Conservation (phyloP, 768 basidiomycete genomes). For the Amanita exitialis region DNA sequence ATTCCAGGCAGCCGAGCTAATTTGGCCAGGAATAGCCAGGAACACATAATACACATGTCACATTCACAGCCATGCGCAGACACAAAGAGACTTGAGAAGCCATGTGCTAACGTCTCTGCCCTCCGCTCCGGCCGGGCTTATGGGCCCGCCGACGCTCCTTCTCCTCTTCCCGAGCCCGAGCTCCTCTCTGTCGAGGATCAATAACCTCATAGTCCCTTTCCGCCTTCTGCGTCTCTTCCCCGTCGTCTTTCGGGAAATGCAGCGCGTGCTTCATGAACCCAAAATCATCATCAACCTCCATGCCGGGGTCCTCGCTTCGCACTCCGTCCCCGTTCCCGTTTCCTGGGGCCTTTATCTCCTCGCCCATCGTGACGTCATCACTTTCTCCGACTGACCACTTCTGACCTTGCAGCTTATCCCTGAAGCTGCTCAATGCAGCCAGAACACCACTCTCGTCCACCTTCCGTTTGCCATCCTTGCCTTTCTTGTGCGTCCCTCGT, state of each 20-base stretch:
- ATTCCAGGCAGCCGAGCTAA: neutral
- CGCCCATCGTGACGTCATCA: neutral
- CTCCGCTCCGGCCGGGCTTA: slow-evolving; percentile 13
- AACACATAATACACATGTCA: neutral
- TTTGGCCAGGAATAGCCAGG: neutral
- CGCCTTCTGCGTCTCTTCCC: slow-evolving; percentile 66
- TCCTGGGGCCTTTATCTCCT: slow-evolving; percentile 1
- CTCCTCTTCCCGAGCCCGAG: slow-evolving; percentile 72
- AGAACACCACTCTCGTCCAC: slow-evolving; percentile 69
- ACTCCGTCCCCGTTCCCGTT: slow-evolving; percentile 11
- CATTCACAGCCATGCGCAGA: neutral
- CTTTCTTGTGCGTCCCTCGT: slow-evolving; percentile 46
- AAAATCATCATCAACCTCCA: slow-evolving; percentile 72
- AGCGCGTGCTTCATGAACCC: slow-evolving; percentile 68
- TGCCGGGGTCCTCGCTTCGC: slow-evolving; percentile 35
- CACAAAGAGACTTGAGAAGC: neutral
- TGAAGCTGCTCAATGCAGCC: slow-evolving; percentile 58
- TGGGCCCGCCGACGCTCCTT: slow-evolving; percentile 46
- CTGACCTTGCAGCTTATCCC: slow-evolving; percentile 53
- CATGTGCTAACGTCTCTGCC: neutral
- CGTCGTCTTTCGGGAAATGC: slow-evolving; percentile 70
- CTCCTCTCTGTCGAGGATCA: slow-evolving; percentile 67
- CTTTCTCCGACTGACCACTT: slow-evolving; percentile 14
- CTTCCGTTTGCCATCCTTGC: slow-evolving; percentile 29
- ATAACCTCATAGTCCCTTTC: slow-evolving; percentile 87